Evolutionary conservation across 164 flowering plant genomes (phyloP).

Genomic region (Umbellularia californica): DNA sequence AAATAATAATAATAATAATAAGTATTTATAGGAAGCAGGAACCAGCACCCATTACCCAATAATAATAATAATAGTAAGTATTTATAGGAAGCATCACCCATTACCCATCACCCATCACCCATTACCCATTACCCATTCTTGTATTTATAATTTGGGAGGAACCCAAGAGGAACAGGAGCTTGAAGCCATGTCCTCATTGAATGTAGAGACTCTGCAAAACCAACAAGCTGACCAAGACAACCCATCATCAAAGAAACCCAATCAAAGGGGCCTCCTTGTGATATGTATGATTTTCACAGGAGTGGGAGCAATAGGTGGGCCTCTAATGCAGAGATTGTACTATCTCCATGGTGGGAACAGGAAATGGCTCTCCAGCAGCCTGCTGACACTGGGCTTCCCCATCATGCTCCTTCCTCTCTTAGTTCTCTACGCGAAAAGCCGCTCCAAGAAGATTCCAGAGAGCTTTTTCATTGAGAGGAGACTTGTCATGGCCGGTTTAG

Average conservation of each 20-base stretch:
- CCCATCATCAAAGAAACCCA: neutral
- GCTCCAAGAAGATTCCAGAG: neutral
- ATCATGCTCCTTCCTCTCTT: neutral
- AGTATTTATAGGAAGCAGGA: too few relatives aligned
- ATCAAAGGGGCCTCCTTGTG: neutral
- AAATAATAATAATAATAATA: too few relatives aligned
- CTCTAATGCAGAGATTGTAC: slow-evolving; percentile 14
- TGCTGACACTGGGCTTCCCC: neutral
- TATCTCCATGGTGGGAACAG: neutral
- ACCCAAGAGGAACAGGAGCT: neutral
- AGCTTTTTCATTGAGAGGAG: neutral
- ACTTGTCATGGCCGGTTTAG: neutral
- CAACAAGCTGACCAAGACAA: too few relatives aligned
- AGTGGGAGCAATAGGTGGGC: slow-evolving; percentile 10
- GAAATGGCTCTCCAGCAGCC: slow-evolving; percentile 1
- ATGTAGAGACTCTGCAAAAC: neutral
- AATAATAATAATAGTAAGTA: too few relatives aligned
- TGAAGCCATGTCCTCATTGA: neutral
- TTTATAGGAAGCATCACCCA: too few relatives aligned
- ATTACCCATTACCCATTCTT: neutral
- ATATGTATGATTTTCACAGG: neutral
- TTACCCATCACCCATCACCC: too few relatives aligned
- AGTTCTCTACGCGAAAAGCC: neutral
- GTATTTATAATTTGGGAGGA: neutral
- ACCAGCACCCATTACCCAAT: too few relatives aligned